Percentiles rank a stretch among this genome's conserved stretches.
Evolutionary conservation across 352 stramenopile genomes (phyloP).

Genomic region (Phytopythium cucurbitacearum): DNA sequence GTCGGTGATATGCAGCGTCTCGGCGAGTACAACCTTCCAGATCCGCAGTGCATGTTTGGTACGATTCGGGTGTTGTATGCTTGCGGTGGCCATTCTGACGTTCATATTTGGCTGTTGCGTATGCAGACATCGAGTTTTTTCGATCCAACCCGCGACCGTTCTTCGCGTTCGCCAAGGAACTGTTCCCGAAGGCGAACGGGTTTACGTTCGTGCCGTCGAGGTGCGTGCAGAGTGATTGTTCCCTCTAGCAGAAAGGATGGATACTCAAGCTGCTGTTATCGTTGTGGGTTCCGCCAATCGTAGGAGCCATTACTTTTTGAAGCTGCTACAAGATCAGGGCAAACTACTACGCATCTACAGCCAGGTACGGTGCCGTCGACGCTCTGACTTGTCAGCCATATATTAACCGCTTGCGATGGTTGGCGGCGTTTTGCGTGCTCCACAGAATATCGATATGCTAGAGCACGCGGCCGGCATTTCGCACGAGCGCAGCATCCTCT

Average conservation of each 20-base stretch:
- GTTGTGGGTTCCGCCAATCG: not conserved
- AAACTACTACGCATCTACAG: slow-evolving; percentile 94
- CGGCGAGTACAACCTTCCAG: slow-evolving; percentile 77
- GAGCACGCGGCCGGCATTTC: slow-evolving; percentile 92
- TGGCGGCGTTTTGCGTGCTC: not conserved
- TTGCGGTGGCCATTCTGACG: not conserved
- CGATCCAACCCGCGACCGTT: slow-evolving; percentile 94
- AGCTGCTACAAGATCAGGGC: slow-evolving; percentile 88
- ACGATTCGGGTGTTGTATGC: slow-evolving; percentile 5
- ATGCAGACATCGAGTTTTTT: slow-evolving; percentile 97
- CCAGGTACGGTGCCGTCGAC: slow-evolving; percentile 27
- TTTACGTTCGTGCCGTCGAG: slow-evolving; percentile 82
- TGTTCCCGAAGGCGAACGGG: slow-evolving; percentile 76
- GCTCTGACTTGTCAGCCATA: not conserved
- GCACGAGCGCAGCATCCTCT: slow-evolving; percentile 88
- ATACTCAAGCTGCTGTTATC: not conserved
- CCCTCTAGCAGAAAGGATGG: slow-evolving; percentile 3
- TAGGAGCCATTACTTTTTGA: slow-evolving; percentile 95
- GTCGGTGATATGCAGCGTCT: slow-evolving; percentile 35
- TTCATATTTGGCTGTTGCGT: slow-evolving; percentile 1
- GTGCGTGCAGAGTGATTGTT: slow-evolving; percentile 2
- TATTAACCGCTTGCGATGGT: slow-evolving; percentile 1
- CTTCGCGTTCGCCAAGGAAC: slow-evolving; percentile 93
- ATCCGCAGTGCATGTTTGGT: slow-evolving; percentile 87
- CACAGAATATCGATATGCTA: slow-evolving; percentile 66